A percentile compares a stretch with the other conserved stretches of the same genome.
Conservation (phyloP, 495 filamentous ascomycete species). For the Trichoderma reesei region DNA sequence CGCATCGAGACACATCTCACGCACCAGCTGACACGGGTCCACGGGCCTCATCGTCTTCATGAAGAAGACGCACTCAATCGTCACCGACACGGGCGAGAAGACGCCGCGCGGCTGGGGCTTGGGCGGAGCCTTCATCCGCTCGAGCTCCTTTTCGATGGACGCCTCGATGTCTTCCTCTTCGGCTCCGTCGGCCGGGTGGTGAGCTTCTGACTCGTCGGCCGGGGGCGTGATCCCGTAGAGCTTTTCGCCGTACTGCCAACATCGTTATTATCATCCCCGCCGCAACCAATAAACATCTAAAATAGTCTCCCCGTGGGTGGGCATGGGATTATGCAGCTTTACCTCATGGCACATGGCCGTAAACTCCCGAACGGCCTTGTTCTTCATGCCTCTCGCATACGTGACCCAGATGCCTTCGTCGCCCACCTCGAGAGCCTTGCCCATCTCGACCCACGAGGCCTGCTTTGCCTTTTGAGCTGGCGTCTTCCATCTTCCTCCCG, state of each 20-base stretch:
- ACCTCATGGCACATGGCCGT: slow-evolving; percentile 64
- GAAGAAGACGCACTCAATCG: slow-evolving; percentile 69
- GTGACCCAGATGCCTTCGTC: slow-evolving; percentile 85
- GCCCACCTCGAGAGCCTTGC: slow-evolving; percentile 52
- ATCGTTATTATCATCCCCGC: slow-evolving; percentile 9
- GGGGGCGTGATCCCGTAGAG: slow-evolving; percentile 42
- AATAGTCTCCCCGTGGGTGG: background rate
- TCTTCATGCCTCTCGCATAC: slow-evolving; percentile 71
- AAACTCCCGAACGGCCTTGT: slow-evolving; percentile 64
- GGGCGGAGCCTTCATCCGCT: slow-evolving; percentile 45
- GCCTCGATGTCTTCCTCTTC: slow-evolving; percentile 63
- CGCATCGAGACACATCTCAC: slow-evolving; percentile 61
- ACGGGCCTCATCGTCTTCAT: slow-evolving; percentile 57
- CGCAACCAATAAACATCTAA: background rate
- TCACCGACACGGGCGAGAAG: slow-evolving; percentile 59
- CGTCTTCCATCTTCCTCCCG: slow-evolving; percentile 46
- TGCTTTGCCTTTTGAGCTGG: slow-evolving; percentile 40
- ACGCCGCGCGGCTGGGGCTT: slow-evolving; percentile 30
- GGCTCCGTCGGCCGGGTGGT: slow-evolving; percentile 19
- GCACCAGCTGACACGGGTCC: slow-evolving; percentile 72
- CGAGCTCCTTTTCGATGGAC: slow-evolving; percentile 70
- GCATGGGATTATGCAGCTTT: background rate
- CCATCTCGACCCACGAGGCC: slow-evolving; percentile 16
- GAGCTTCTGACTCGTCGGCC: slow-evolving; percentile 25
- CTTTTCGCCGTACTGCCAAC: slow-evolving; percentile 43